A percentile compares a stretch with the other conserved stretches of the same genome.
Conservation (phyloP, 2,329 filamentous ascomycete genomes). For the Cucurbitaria berberidis region DNA sequence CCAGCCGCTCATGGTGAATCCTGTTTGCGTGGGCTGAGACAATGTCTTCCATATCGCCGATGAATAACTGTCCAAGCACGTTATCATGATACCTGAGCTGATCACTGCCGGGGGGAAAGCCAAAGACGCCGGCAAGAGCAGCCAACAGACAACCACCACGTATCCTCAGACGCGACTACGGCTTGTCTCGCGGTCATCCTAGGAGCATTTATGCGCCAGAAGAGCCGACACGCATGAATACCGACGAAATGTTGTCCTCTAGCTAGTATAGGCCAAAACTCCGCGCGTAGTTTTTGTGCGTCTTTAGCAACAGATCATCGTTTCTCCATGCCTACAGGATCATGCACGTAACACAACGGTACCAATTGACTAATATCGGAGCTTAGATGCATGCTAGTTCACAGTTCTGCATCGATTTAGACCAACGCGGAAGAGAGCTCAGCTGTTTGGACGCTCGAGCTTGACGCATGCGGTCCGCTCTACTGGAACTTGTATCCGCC, state of each 20-base stretch:
- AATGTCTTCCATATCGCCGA: no score
- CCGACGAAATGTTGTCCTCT: neutral
- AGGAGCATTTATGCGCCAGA: neutral
- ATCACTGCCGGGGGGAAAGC: neutral
- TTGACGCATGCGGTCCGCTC: neutral
- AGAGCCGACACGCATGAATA: conserved; percentile 5
- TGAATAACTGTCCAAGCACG: neutral
- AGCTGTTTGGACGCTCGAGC: neutral
- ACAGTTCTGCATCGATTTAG: neutral
- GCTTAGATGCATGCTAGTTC: neutral
- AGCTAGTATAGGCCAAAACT: conserved; percentile 1
- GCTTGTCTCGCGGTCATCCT: neutral
- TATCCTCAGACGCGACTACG: neutral
- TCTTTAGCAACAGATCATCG: neutral
- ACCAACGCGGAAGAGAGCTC: neutral
- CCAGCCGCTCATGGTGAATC: neutral
- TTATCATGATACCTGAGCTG: neutral
- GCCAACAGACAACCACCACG: conserved; percentile 9
- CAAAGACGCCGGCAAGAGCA: neutral
- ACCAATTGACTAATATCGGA: neutral
- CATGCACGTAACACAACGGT: neutral
- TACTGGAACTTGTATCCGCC: neutral
- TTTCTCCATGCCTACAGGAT: neutral
- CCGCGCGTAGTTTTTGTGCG: neutral
- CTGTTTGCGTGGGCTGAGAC: neutral